Evolutionary conservation across 768 basidiomycete genomes (phyloP).

Genomic region (Auriculariales sp.): DNA sequence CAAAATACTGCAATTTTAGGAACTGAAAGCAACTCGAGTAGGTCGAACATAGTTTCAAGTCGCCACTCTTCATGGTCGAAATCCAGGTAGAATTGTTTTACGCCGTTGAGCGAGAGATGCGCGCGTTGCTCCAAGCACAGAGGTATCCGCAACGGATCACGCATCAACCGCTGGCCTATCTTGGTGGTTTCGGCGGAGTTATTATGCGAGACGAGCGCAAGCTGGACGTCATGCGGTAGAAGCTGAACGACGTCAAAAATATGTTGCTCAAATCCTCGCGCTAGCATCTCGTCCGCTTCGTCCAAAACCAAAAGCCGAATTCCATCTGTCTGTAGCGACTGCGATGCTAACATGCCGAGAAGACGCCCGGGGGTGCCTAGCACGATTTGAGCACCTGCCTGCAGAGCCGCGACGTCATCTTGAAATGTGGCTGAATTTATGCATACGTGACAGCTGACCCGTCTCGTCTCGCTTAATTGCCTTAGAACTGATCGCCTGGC

Average conservation of each 20-base stretch:
- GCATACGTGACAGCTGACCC: slow-evolving; percentile 96
- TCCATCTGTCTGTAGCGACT: slow-evolving; percentile 84
- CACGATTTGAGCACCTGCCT: slow-evolving; percentile 94
- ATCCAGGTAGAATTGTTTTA: slow-evolving; percentile 95
- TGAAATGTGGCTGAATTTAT: slow-evolving; percentile 96
- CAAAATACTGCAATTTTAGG: slow-evolving; percentile 99
- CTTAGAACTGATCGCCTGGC: slow-evolving; percentile 96
- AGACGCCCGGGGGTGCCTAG: slow-evolving; percentile 96
- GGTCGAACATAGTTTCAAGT: slow-evolving; percentile 91
- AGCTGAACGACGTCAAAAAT: slow-evolving; percentile 98
- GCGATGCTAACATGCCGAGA: slow-evolving; percentile 95
- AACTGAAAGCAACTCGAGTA: slow-evolving; percentile 97
- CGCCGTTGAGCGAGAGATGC: slow-evolving; percentile 91
- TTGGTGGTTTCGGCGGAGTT: slow-evolving; percentile 93
- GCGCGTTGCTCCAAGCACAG: slow-evolving; percentile 99
- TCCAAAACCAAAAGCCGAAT: slow-evolving; percentile 96
- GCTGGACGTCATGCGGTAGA: slow-evolving; percentile 92
- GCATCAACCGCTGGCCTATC: slow-evolving; percentile 99
- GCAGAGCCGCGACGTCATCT: slow-evolving; percentile 92
- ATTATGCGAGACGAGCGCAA: slow-evolving; percentile 90
- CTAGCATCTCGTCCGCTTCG: slow-evolving; percentile 90
- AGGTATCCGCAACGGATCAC: slow-evolving; percentile 93
- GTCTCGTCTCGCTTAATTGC: slow-evolving; percentile 97
- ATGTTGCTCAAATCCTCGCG: slow-evolving; percentile 98
- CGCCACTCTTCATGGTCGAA: slow-evolving; percentile 99